A percentile compares a stretch with the other conserved stretches of the same genome.
These are phyloP conservation scores for Magnaporthiopsis rhizophila DNA, from an alignment of 2,329 filamentous ascomycete genomes.

Conservation along the genomic window DNA sequence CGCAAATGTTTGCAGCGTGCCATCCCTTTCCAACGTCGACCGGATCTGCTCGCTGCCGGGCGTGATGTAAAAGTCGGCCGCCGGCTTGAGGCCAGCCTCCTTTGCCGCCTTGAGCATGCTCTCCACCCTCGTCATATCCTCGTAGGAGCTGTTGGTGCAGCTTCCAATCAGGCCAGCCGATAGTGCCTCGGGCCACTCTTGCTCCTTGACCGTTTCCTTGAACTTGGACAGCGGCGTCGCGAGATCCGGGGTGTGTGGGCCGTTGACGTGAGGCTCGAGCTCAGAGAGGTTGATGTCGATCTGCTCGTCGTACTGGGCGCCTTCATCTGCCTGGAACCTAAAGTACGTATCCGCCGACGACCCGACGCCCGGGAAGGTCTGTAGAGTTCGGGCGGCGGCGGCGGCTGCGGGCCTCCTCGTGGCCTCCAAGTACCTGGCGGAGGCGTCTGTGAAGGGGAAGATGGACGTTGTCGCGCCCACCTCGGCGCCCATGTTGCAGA, in stretches of 20 bases:
- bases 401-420: slow-evolving; percentile 72
- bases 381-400: slow-evolving; percentile 54
- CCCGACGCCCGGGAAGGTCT: slow-evolving; percentile 38
- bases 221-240: slow-evolving; percentile 89
- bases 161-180: slow-evolving; percentile 93
- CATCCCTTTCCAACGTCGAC: slow-evolving; percentile 83
- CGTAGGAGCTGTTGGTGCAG: slow-evolving; percentile 98
- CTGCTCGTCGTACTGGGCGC: slow-evolving; percentile 81
- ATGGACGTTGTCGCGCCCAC: slow-evolving; percentile 92
- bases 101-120: slow-evolving; percentile 86
- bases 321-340: slow-evolving; percentile 69
- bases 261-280: slow-evolving; percentile 94
- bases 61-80: slow-evolving; percentile 89
- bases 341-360: slow-evolving; percentile 41
- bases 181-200: slow-evolving; percentile 85
- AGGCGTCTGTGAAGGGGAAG: slow-evolving; percentile 84
- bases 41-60: slow-evolving; percentile 96
- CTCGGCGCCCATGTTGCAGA: slow-evolving; percentile 81
- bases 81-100: slow-evolving; percentile 82
- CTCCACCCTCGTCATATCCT: slow-evolving; percentile 96
- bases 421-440: slow-evolving; percentile 76
- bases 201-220: slow-evolving; percentile 71
- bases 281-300: slow-evolving; percentile 85
- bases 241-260: slow-evolving; percentile 91
- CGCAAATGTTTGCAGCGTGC: slow-evolving; percentile 78